phyloP scores from a whole-genome alignment of 495 filamentous ascomycete genomes.

The Venustampulla echinocandica region DNA sequence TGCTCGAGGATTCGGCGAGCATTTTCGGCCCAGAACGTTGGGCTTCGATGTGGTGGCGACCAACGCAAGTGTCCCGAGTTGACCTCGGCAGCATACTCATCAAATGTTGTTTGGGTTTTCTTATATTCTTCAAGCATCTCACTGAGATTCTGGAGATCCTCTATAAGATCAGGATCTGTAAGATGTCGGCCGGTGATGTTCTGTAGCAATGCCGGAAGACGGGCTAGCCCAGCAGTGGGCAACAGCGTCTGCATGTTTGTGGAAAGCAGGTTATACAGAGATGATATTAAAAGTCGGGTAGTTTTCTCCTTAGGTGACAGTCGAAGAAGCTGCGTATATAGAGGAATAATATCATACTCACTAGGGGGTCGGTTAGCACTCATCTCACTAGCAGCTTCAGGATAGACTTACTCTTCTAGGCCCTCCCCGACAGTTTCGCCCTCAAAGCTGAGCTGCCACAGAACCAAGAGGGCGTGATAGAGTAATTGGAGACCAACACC shows the following conservation, averaged over 20 bases:
- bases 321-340: constrained; percentile 82
- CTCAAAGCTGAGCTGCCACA: constrained; percentile 97
- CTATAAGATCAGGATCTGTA: constrained; percentile 79
- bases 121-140: constrained; percentile 87
- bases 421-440: constrained; percentile 74
- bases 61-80: constrained; percentile 84
- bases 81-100: constrained; percentile 88
- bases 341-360: constrained; percentile 83
- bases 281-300: constrained; percentile 81
- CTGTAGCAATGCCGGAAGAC: constrained; percentile 70
- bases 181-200: constrained; percentile 77
- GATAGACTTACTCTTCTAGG: constrained; percentile 61
- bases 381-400: not conserved
- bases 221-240: constrained; percentile 70
- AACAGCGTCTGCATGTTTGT: constrained; percentile 70
- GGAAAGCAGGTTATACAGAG: constrained; percentile 76
- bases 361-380: constrained; percentile 31
- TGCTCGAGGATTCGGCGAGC: constrained; percentile 86
- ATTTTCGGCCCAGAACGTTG: constrained; percentile 90
- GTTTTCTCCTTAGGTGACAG: constrained; percentile 97
- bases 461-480: constrained; percentile 83
- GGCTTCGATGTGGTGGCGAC: constrained; percentile 89
- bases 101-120: constrained; percentile 93
- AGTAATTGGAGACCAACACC: constrained; percentile 88
- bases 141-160: constrained; percentile 68